A percentile compares a stretch with the other conserved stretches of the same genome.
phyloP scores from a whole-genome alignment of 257 asterid species.

The Nicotiana paniculata region DNA sequence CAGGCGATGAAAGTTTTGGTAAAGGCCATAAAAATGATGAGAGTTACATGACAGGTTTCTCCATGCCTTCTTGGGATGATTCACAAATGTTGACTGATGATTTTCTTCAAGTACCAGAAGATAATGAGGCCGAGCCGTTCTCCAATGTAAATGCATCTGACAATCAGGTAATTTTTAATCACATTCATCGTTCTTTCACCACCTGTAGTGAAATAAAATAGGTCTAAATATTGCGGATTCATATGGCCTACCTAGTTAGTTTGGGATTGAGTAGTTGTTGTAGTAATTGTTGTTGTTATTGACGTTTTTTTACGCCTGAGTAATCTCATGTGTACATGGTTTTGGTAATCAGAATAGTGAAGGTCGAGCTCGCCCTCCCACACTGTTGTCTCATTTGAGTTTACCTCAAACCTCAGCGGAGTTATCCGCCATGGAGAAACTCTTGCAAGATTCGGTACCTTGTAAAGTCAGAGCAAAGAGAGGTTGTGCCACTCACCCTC shows the following conservation, averaged over 20 bases:
- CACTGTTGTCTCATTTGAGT: slow-evolving; percentile 54
- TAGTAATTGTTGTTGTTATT: not conserved
- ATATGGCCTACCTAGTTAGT: not conserved
- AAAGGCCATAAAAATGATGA: slow-evolving; percentile 18
- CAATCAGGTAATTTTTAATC: slow-evolving; percentile 23
- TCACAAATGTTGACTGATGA: slow-evolving; percentile 39
- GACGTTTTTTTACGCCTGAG: not conserved
- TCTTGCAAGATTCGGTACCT: slow-evolving; percentile 64
- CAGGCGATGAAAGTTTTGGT: slow-evolving; percentile 1
- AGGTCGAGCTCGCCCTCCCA: slow-evolving; percentile 29
- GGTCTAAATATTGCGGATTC: not conserved
- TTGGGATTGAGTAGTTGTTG: not conserved
- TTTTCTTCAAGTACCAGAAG: slow-evolving; percentile 30
- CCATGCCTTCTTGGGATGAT: slow-evolving; percentile 51
- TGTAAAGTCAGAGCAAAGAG: slow-evolving; percentile 76
- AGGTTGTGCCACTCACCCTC: slow-evolving; percentile 89
- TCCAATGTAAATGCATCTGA: slow-evolving; percentile 17
- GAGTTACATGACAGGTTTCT: slow-evolving; percentile 24
- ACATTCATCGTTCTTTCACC: not conserved
- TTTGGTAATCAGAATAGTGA: slow-evolving; percentile 36
- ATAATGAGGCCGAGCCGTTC: slow-evolving; percentile 18
- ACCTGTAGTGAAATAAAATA: not conserved
- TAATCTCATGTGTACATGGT: not conserved
- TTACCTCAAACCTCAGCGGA: slow-evolving; percentile 51
- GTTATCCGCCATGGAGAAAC: slow-evolving; percentile 21